Evolutionary conservation across 768 basidiomycete genomes (phyloP), one percentile per base, ranked within the genome.

Genomic region (Clavulina sp.): DNA sequence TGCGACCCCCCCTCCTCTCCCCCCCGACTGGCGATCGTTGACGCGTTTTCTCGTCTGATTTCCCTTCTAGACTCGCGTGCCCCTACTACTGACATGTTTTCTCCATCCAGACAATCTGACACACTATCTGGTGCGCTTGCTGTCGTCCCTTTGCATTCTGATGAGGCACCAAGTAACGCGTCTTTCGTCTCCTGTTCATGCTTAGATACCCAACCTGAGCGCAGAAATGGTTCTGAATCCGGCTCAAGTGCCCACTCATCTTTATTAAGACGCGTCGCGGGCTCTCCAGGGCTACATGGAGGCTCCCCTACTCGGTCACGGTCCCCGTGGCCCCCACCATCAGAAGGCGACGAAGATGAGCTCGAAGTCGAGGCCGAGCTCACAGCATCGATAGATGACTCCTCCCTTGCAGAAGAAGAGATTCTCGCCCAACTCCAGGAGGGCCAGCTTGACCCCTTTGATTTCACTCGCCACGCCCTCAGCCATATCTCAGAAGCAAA

Each of bases 401-500:
- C 48, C 18, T 49, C 48, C 16, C 16, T 49, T 7, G 48, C 48
- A 13, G 48, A 29, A 33, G 54, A 56, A 19, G 52, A 56, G 31
- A 56, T 56, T 52, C 46, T 56, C 30, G 44, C 53, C 18, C 9
- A 48, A 23, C 54, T 56, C 28, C 54, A 55, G 21, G 34, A 41
- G n/a, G n/a, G 29, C 26, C 34, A 36, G 19, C 36, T 56, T 24
- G 54, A 56, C 40, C 54, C 54, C 19, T 19, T 48, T 21, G 31
- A 29, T 26, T 56, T 56, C 34, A 31, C 24, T 1, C 55, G 55
- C 4, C 49, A 57, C 30, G 54, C 55, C 16, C 69, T 87, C 19
- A 87, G 84, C 60, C 80, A 74, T 2, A 88, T 88, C 54, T 75
- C 83, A 2, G 85, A 88, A 61, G 73, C 71, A 43, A 84, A 81